phyloP scores from a whole-genome alignment of 2,329 filamentous ascomycete species.

The Aspergillus pseudoglaucus region DNA sequence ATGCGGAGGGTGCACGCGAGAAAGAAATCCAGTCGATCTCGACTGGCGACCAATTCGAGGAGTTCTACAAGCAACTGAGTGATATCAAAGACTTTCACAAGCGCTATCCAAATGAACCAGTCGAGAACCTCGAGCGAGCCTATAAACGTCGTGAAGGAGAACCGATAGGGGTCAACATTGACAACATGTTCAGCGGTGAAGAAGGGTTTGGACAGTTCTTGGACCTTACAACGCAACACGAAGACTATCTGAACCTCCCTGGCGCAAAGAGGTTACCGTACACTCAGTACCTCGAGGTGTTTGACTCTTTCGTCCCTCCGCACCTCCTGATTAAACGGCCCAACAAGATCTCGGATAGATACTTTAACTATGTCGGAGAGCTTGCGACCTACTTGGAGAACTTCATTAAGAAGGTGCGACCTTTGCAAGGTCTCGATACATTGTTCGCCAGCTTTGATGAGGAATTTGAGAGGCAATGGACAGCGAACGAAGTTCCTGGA shows the following conservation, averaged over 20 bases:
- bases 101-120: constrained; percentile 86
- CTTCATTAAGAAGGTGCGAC: constrained; percentile 78
- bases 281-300: constrained; percentile 84
- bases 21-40: constrained; percentile 79
- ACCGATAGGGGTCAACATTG: constrained; percentile 61
- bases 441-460: constrained; percentile 68
- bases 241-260: constrained; percentile 83
- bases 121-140: constrained; percentile 88
- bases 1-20: constrained; percentile 63
- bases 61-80: constrained; percentile 80
- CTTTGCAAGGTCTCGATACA: constrained; percentile 77
- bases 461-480: constrained; percentile 81
- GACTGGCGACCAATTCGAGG: constrained; percentile 77
- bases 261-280: constrained; percentile 80
- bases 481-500: constrained; percentile 67
- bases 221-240: constrained; percentile 76
- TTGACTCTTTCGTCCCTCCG: constrained; percentile 76
- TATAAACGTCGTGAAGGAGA: constrained; percentile 72
- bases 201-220: constrained; percentile 90
- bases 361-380: constrained; percentile 80
- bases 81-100: constrained; percentile 82
- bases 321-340: constrained; percentile 66
- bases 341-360: constrained; percentile 86
- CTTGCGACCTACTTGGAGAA: constrained; percentile 77
- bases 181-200: constrained; percentile 91